Base-by-base conservation (phyloP, 1,284 basidiomycete genomes). In the Athelia psychrophila region DNA sequence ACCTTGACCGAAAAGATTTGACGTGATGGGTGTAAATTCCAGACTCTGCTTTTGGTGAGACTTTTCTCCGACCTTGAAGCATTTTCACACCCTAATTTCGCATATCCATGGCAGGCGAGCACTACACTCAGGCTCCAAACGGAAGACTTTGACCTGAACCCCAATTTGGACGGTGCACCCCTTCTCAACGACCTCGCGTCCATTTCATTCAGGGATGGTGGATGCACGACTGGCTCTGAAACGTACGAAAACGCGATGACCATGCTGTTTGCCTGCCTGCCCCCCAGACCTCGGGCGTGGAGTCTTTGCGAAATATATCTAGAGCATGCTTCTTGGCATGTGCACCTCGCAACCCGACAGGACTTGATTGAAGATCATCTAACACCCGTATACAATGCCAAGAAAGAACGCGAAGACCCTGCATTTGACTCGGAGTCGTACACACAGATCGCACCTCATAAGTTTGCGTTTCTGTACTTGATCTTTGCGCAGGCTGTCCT, bases 331-430 rank as follows among this genome's bases (percentile, higher is more conserved):
- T 67, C 83, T 15, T 86, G 81, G 79, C 69, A 75, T 49, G 83
- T 81, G 59, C 73, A 76, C 23, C 83, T 84, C 1, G 72, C 87
- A 55, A 75, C 70, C 51, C 77, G 85, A 12, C 84, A 85, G 53
- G 84, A 87, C 56, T 73, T 87, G 36, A 78, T 87, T 35, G 75
- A 87, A 54, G 84, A 86, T 23, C 74, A 81, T 32, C 64, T 87
- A 47, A 71, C 73, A 0, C 83, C 84, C 0, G 72, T 83, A 13
- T 87, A 87, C 64, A 80, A 78, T 54, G 67, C 70, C 25, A 59
- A 76, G 13, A 80, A 78, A 55, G 74, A 77, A 46, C 68, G 70
- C 36, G 64, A 69, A 48, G 53, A 54, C 25, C 45, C 51, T 54
- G 25, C 62, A 6, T 13, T 5, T 6, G 27, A 30, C 13, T 5